Percentiles rank a stretch among this genome's conserved stretches.
Evolutionary conservation across 257 asterid genomes (phyloP).

Genomic region (Cruciata laevipes): DNA sequence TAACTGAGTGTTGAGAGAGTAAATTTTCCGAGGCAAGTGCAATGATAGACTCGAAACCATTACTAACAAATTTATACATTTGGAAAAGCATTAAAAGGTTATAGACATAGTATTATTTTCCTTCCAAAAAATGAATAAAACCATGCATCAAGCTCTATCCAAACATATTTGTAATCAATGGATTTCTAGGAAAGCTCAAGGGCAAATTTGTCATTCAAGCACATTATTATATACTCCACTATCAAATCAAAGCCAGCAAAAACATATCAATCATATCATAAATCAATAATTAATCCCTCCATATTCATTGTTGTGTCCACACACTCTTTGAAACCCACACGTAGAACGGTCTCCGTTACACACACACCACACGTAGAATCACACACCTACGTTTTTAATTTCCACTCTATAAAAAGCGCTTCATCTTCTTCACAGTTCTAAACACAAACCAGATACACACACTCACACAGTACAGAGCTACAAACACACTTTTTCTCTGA

Average conservation of each 20-base stretch:
- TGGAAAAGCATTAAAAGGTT: too few relatives aligned
- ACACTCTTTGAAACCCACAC: background rate
- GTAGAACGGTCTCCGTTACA: background rate
- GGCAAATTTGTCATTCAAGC: background rate
- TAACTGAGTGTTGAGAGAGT: too few relatives aligned
- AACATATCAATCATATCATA: background rate
- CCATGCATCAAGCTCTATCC: too few relatives aligned
- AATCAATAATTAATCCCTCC: background rate
- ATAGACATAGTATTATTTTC: too few relatives aligned
- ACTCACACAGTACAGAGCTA: background rate
- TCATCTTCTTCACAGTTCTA: background rate
- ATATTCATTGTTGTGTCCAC: background rate
- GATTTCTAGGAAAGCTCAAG: background rate
- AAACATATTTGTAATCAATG: too few relatives aligned
- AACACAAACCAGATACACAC: background rate
- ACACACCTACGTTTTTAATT: background rate
- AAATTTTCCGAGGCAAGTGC: too few relatives aligned
- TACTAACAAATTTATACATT: too few relatives aligned
- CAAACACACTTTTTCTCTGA: background rate
- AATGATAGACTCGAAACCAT: too few relatives aligned
- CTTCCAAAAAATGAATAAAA: too few relatives aligned
- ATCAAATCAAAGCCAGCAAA: background rate
- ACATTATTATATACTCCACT: background rate
- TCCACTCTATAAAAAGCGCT: background rate
- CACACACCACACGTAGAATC: slow-evolving; percentile 1